Base-by-base conservation (phyloP, 192 early-diverging fungal genomes). In the Coemansia sp. region DNA sequence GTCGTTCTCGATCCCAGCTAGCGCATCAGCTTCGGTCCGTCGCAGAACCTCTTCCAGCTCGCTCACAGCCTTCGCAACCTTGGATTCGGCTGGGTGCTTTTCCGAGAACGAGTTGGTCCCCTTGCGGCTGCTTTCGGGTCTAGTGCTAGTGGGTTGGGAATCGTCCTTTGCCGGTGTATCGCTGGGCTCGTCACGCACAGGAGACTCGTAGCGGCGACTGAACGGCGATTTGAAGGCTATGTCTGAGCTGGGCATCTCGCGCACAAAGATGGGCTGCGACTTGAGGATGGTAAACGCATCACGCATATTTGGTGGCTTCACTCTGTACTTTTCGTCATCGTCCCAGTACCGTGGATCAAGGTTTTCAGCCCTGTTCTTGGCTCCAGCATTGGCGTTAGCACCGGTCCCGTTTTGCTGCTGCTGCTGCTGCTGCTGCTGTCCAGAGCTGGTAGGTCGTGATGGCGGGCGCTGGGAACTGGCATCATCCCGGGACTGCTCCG, bases 11-110 rank as follows among this genome's bases (percentile, higher is more conserved):
- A 76, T 81, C 7, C 52, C 49, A 3, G 70, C 70, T n/a, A 75
- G 18, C 0, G 70, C 72, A 5, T 61, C 70, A 4, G 79, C 74
- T 31, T 81, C 79, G 6, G 79, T 81, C 37, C 79, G 79, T 9
- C 79, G 73, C 26, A 81, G 48, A 5, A 81, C 79, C 58, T 81
- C 79, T 33, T 81, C 79, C 0, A 81, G 79, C 67, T 81, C 79
- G 40, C 79, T 81, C n/a, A 81, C 79, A 0, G 79, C 79, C 73
- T 75, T 68, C 26, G 79, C 79, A 7, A 81, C 79, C 70, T 81
- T 81, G 46, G 79, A 75, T 64, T 81, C 79, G 20, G 70, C 64
- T 2, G 79, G 79, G n/a, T 75, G 72, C 12, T 70, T 70, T 39
- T 81, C 73, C 7, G 70, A 40, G 56, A 76, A 76, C 20, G 64